These are phyloP conservation scores for Malassezia nana DNA, from an alignment of 1,284 basidiomycete species.

Conservation along the genomic window DNA sequence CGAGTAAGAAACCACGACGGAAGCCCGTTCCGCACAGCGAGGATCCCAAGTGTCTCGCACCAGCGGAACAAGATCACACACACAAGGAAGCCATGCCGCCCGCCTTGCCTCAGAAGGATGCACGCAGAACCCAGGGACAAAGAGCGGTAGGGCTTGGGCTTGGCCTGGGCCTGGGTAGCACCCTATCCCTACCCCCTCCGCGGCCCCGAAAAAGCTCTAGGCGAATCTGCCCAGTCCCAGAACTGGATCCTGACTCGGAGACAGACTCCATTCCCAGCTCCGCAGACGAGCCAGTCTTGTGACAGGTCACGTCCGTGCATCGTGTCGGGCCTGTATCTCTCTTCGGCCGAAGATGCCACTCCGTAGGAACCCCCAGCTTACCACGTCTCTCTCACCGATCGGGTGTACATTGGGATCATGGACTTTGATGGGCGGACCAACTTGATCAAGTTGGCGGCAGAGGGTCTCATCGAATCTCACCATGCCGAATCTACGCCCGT, in stretches of 20 bases:
- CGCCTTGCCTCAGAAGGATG: not conserved
- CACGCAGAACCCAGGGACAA: not conserved
- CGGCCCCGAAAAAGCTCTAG: constrained; percentile 8
- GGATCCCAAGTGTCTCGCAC: too few species aligned
- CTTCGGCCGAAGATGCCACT: not conserved
- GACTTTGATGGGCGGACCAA: constrained; percentile 1
- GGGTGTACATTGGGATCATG: not conserved
- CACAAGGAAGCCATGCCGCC: not conserved
- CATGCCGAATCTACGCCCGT: not conserved
- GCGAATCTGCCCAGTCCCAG: not conserved
- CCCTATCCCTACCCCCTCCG: not conserved
- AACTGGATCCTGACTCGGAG: not conserved
- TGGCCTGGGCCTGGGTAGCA: not conserved
- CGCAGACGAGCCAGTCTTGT: not conserved
- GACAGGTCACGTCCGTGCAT: not conserved
- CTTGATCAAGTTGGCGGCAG: constrained; percentile 14
- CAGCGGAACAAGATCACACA: too few species aligned
- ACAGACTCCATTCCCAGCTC: not conserved
- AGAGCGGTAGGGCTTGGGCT: not conserved
- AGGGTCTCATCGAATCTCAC: constrained; percentile 7
- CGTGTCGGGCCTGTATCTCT: not conserved
- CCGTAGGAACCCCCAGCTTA: not conserved
- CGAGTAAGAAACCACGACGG: not conserved
- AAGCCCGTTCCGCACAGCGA: constrained; percentile 5
- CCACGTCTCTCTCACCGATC: too few species aligned